Conservation (phyloP, 2,329 filamentous ascomycete genomes). For the Penicillium nordicum region DNA sequence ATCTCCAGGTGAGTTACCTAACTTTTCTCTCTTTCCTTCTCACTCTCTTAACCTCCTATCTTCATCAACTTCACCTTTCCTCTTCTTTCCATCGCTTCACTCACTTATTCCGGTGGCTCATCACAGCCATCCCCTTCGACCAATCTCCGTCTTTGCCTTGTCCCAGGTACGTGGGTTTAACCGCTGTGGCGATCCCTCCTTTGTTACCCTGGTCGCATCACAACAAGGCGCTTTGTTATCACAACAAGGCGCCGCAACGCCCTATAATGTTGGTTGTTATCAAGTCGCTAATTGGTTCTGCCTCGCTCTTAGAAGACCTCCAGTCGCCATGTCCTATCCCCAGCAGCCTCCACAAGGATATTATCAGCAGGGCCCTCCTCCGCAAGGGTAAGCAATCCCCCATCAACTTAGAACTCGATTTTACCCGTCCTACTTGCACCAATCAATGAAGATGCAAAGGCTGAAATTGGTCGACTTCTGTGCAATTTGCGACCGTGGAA, state of each 20-base stretch:
- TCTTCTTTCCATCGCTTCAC: background rate
- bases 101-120: conserved; percentile 2
- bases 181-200: background rate
- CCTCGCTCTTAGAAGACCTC: background rate
- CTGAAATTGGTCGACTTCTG: too few species aligned
- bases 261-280: conserved; percentile 1
- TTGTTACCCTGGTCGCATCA: background rate
- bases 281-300: conserved; percentile 7
- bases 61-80: background rate
- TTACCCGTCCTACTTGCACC: too few species aligned
- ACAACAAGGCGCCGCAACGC: background rate
- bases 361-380: too few species aligned
- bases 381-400: too few species aligned
- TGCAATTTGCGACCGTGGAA: too few species aligned
- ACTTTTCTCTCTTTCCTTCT: conserved; percentile 11
- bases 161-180: conserved; percentile 6
- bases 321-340: conserved; percentile 41
- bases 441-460: too few species aligned
- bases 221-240: background rate
- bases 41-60: background rate
- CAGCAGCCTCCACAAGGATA: conserved; percentile 36
- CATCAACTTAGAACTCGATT: too few species aligned
- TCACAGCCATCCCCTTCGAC: conserved; percentile 1
- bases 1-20: conserved; percentile 9
- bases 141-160: background rate